Evolutionary conservation across 495 filamentous ascomycete species (phyloP), one percentile per base, ranked within the genome.

Genomic region (Aspergillus saccharolyticus): DNA sequence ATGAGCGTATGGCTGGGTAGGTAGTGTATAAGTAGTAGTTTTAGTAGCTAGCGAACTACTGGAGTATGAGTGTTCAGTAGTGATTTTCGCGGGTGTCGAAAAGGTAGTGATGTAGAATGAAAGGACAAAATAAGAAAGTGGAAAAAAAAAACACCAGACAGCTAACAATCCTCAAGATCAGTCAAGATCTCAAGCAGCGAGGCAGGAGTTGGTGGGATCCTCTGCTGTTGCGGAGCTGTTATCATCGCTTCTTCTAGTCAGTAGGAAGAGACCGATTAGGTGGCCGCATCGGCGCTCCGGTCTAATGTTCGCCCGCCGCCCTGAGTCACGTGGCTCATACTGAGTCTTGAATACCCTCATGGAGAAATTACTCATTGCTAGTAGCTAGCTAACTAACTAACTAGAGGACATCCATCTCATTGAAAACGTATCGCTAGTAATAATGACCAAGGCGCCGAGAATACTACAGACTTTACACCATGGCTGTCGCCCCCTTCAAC

Each of bases 241-340:
- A 28, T 28, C 19, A 51, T 19, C 28, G 47, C n/a, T 24, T 25
- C 8, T 25, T n/a, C 21, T 51, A 12, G n/a, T n/a, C n/a, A n/a
- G n/a, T n/a, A n/a, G n/a, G n/a, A n/a, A n/a, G n/a, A n/a, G 5
- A 52, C 56, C 39, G 59, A 54, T 62, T 52, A 59, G 55, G 56
- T 58, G 60, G 56, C 60, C 56, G 52, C 39, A 62, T 52, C 47
- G 25, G 25, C n/a, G 47, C 22, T 15, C 33, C 56, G 60, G 60
- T 2, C 10, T 1, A 45, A 8, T 6, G 56, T 62, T 62, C 33
- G 44, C 59, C 60, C 60, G 48, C 16, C 14, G 25, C 3, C 60
- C 60, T n/a, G 42, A 10, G 28, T 58, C 60, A 62, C 60, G 60
- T 62, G 60, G 19, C 16, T 15, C 9, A 14, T 52, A 18, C 20